Percentiles rank a stretch among this genome's conserved stretches.
These are phyloP conservation scores for Septoria linicola DNA, from an alignment of 2,329 filamentous ascomycete genomes.

Conservation along the genomic window DNA sequence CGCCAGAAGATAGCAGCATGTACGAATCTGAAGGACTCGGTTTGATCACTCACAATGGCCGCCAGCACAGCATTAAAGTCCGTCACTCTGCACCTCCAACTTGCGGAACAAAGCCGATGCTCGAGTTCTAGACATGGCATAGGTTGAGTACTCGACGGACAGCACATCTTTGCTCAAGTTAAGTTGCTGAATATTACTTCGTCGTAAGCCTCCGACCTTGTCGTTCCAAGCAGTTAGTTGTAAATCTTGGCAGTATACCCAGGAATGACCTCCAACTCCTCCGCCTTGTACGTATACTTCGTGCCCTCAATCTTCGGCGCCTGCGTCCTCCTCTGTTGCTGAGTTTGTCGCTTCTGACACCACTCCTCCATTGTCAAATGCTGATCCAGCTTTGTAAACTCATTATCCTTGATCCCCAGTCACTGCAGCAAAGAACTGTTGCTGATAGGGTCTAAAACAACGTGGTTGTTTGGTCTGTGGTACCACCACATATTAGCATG, in stretches of 20 bases:
- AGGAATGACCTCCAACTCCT: conserved; percentile 41
- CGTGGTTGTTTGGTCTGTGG: conserved; percentile 41
- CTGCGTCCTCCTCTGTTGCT: conserved; percentile 41
- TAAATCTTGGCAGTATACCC: conserved; percentile 34
- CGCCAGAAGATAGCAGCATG: too few species aligned
- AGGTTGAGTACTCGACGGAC: too few species aligned
- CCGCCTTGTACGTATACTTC: conserved; percentile 35
- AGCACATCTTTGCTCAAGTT: too few species aligned
- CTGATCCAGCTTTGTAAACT: conserved; percentile 36
- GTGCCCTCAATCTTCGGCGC: conserved; percentile 42
- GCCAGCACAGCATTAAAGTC: too few species aligned
- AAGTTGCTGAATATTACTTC: too few species aligned
- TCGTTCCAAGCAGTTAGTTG: conserved; percentile 13
- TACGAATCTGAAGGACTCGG: too few species aligned
- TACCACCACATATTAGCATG: too few species aligned
- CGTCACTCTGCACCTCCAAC: too few species aligned
- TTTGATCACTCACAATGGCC: too few species aligned
- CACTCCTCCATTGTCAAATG: conserved; percentile 49
- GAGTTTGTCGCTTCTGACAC: conserved; percentile 40
- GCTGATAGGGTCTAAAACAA: conserved; percentile 41
- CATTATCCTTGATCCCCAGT: conserved; percentile 36
- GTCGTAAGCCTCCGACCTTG: too few species aligned
- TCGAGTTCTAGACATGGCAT: too few species aligned
- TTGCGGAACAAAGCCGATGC: too few species aligned
- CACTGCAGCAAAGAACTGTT: conserved; percentile 40